Evolutionary conservation across 352 stramenopile genomes (phyloP), one percentile per base, ranked within the genome.

Genomic region (Globisporangium nodosum): DNA sequence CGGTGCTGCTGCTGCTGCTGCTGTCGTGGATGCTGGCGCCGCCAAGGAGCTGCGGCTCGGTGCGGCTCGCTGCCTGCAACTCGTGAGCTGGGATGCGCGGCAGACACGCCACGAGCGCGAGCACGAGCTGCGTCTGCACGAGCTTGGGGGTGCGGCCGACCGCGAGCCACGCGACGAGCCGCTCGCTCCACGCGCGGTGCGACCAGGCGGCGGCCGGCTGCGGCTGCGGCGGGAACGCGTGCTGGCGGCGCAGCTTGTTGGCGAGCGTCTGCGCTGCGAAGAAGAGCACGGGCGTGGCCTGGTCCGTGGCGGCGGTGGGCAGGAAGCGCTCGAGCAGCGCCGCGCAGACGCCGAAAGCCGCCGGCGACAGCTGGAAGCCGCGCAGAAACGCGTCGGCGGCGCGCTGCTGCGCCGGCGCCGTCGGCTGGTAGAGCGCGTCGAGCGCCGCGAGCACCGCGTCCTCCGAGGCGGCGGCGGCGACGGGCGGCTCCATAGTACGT

Each of bases 251-350:
- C 18, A 93, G 58, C 63, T 92, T 91, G 68, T 78, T 90, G n/a
- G 81, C 80, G 51, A 93, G 71, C 63, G 84, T 93, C 71, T 93
- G 84, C 18, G 84, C 70, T 21, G 84, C 73, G 66, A 93, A 93
- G 66, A 92, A 93, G 27, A 88, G 66, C 21, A 81, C 66, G 13
- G 82, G 79, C 13, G 86, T 65, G 42, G 58, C 59, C 33, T 65
- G 58, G 12, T 55, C 49, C 50, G 65, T 24, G 61, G 62, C 43
- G 52, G 68, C 40, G 45, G 48, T 46, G 52, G 21, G 30, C 18
- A 94, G 56, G 45, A 86, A 75, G 49, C 74, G 73, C 54, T 92
- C 80, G 46, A 92, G 68, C 42, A 92, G 69, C 46, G 66, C 51
- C 43, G 74, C 61, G 50, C 80, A 87, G n/a, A 93, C 70, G 43